Conservation (phyloP, 768 basidiomycete species). For the Lactifluus echinatus region DNA sequence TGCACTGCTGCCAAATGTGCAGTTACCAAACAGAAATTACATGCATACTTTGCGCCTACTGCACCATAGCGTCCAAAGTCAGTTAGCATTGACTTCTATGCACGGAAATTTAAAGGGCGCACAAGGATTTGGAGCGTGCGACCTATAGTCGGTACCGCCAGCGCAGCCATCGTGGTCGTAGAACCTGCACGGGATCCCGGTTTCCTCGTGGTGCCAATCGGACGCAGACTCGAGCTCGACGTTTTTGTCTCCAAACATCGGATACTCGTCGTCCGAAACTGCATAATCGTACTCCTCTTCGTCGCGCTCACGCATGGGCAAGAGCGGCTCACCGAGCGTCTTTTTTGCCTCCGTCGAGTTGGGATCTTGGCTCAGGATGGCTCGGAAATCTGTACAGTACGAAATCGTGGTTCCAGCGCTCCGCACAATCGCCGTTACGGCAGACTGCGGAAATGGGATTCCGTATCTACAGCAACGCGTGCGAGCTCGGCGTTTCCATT, state of each 20-base stretch:
- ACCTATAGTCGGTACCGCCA: slow-evolving; percentile 35
- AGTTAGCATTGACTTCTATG: too few species aligned
- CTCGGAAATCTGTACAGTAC: slow-evolving; percentile 25
- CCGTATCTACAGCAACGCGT: slow-evolving; percentile 23
- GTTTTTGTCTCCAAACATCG: slow-evolving; percentile 25
- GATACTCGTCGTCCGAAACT: slow-evolving; percentile 19
- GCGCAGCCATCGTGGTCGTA: slow-evolving; percentile 48
- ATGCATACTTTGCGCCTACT: slow-evolving; percentile 49
- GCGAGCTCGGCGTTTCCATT: slow-evolving; percentile 22
- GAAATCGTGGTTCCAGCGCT: background rate
- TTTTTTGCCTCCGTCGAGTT: slow-evolving; percentile 19
- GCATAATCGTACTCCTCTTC: background rate
- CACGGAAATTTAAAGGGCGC: slow-evolving; percentile 20
- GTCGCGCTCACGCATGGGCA: background rate
- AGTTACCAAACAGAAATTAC: slow-evolving; percentile 32
- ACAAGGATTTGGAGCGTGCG: slow-evolving; percentile 50
- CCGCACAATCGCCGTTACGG: background rate
- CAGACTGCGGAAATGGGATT: background rate
- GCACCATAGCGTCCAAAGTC: background rate
- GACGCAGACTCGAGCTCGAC: slow-evolving; percentile 36
- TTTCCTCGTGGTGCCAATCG: slow-evolving; percentile 44
- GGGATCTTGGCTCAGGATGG: slow-evolving; percentile 25
- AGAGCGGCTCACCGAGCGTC: slow-evolving; percentile 19
- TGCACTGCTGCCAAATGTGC: slow-evolving; percentile 30
- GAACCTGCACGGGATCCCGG: slow-evolving; percentile 44